Conservation (phyloP, 1,284 basidiomycete genomes). For the Microbotryomycetes sp. region DNA sequence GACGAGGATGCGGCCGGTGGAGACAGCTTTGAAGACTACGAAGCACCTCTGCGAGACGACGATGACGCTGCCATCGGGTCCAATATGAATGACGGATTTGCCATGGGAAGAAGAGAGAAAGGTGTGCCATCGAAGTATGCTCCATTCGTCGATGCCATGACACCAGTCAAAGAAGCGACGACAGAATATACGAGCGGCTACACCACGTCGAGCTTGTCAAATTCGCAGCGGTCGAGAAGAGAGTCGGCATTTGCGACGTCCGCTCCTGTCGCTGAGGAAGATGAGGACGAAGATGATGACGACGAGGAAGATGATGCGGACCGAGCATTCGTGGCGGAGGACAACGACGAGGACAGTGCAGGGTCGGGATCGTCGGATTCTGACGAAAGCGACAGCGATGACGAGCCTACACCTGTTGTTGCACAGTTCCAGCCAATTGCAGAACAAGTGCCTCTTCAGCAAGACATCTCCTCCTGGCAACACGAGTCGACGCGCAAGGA, state of each 20-base stretch:
- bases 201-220: slow-evolving; percentile 6
- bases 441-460: neutral
- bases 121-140: slow-evolving; percentile 27
- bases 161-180: slow-evolving; percentile 88
- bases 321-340: slow-evolving; percentile 18
- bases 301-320: slow-evolving; percentile 43
- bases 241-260: slow-evolving; percentile 12
- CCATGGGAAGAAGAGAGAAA: slow-evolving; percentile 14
- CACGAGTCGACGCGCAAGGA: slow-evolving; percentile 6
- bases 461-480: neutral
- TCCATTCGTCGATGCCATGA: slow-evolving; percentile 59
- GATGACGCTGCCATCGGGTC: neutral
- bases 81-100: slow-evolving; percentile 27
- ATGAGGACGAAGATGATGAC: slow-evolving; percentile 40
- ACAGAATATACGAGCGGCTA: slow-evolving; percentile 61
- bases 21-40: slow-evolving; percentile 3
- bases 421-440: neutral
- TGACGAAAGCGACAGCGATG: slow-evolving; percentile 9
- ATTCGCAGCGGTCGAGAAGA: slow-evolving; percentile 11
- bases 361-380: slow-evolving; percentile 12
- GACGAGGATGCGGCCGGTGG: neutral
- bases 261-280: slow-evolving; percentile 17
- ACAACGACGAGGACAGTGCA: neutral
- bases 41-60: slow-evolving; percentile 1
- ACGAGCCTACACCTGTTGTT: neutral